Conservation (phyloP, 306 rosid species). For the Cucumis cinereus region DNA sequence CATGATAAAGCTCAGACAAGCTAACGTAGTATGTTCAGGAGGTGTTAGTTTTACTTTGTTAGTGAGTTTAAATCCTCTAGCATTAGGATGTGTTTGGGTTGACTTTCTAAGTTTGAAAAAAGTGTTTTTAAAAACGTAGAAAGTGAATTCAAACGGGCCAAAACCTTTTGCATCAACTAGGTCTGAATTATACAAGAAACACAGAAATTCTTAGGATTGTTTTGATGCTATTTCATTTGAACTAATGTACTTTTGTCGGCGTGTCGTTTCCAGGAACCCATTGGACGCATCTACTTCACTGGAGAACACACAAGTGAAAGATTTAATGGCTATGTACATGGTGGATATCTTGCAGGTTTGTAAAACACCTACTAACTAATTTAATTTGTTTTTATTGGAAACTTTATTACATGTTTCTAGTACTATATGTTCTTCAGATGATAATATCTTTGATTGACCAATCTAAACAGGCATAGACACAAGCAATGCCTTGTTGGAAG, state of each 20-base stretch:
- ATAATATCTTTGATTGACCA: not conserved
- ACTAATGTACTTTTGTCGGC: not conserved
- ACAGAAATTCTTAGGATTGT: not conserved
- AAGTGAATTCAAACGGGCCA: too few relatives aligned
- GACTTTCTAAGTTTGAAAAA: too few relatives aligned
- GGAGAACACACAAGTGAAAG: slow-evolving; percentile 91
- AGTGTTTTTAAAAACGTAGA: too few relatives aligned
- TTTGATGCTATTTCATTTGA: not conserved
- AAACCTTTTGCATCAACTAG: not conserved
- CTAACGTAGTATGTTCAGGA: not conserved
- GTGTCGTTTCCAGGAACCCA: slow-evolving; percentile 41
- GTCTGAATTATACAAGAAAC: not conserved
- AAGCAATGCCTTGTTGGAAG: slow-evolving; percentile 52
- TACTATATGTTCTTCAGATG: not conserved
- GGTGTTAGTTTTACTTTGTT: not conserved
- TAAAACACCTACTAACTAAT: not conserved
- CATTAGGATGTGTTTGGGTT: not conserved
- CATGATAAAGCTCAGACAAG: not conserved
- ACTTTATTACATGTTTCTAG: not conserved
- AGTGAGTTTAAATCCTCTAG: not conserved
- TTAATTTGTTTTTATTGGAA: not conserved
- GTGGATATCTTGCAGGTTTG: slow-evolving; percentile 76
- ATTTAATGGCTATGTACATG: slow-evolving; percentile 86
- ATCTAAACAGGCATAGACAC: slow-evolving; percentile 64
- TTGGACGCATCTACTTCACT: slow-evolving; percentile 70